Base-by-base conservation (phyloP, 2,329 filamentous ascomycete species). In the Aspergillus nomiae region DNA sequence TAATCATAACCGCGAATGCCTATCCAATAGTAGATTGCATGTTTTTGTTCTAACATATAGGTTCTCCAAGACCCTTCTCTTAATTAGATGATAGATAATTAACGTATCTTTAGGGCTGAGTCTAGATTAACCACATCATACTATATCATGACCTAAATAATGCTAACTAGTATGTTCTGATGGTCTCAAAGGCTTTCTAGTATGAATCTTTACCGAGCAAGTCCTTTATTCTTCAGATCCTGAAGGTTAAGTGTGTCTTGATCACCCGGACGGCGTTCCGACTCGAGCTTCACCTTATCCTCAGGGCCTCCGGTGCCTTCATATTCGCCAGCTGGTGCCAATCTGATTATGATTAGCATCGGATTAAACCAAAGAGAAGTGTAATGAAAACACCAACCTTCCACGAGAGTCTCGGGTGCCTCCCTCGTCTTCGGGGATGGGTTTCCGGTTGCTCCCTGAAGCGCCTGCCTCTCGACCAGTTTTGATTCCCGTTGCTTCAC, bases 391-490 rank as follows among this genome's bases (percentile, higher is more conserved):
- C 11, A 62, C 76, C 70, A 60, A 79, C 76, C 76, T 69, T 62
- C 76, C 73, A 32, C 75, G 72, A 62, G 74, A 76, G 66, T 80
- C 77, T 16, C 69, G 68, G 43, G 66, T 73, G 9, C 80, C 80
- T 46, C 80, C 80, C 62, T 82, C 78, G 26, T 80, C 76, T 28
- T 76, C 73, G 10, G 77, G 78, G 34, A 81, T 78, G 10, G 75
- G 73, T 56, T 73, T 76, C 65, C 75, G 75, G 63, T 80, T 71
- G 50, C 78, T 78, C 14, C 73, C 74, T 3, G 78, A 73, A 6
- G 74, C 69, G 26, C 68, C 71, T 9, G 75, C 71, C 46, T 70
- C 73, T 54, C 71, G 60, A 32, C 79, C 80, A 38, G 78, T 79
- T 53, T 75, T 73, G n/a, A 80, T 74, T 16, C 71, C 69, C 5